Base-by-base conservation (phyloP, 148 eudicot genomes). In the Euryodendron excelsum region DNA sequence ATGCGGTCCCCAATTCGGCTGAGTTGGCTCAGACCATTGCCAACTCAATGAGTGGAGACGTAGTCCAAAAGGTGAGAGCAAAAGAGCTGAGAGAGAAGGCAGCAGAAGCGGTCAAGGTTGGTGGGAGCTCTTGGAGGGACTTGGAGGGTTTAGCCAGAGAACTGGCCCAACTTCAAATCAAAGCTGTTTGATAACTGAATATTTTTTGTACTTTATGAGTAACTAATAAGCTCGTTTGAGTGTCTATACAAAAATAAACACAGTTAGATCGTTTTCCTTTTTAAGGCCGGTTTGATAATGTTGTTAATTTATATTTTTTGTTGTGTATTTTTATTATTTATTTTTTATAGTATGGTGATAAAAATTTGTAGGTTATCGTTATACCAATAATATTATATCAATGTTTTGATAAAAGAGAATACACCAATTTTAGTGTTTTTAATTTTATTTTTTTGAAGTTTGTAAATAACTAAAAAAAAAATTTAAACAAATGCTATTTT, bases 1-100 rank as follows among this genome's bases (percentile, higher is more conserved):
- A 88, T 30, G 80, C 88, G 3, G 89, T 89, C n/a, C 94, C 94
- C 15, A 88, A 89, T 39, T 59, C 89, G 0, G 74, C 75, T 45
- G 79, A 81, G 77, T 72, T 90, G 83, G 87, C 88, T 69, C 78
- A 55, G 41, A 79, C 65, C 21, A 72, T 90, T 20, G 1, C 28
- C 1, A 78, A 88, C 74, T 85, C 90, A 21, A 47, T 92, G 65
- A 72, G 69, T 30, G 79, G 70, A 37, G 69, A 69, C 12, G 55
- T 25, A 44, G 55, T 52, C 44, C 84, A 88, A 69, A 89, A 77
- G 77, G 66, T 37, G 30, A 87, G 39, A 74, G 89, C 87, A 44
- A 87, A 86, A 68, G 74, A 76, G 36, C 25, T 90, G 72, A 87
- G 75, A 78, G 67, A 79, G 4, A 80, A 75, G 45, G 91, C 91